A percentile compares a stretch with the other conserved stretches of the same genome.
Conservation (phyloP, 1,139 yeast species). For the Scheffersomyces lignicola region DNA sequence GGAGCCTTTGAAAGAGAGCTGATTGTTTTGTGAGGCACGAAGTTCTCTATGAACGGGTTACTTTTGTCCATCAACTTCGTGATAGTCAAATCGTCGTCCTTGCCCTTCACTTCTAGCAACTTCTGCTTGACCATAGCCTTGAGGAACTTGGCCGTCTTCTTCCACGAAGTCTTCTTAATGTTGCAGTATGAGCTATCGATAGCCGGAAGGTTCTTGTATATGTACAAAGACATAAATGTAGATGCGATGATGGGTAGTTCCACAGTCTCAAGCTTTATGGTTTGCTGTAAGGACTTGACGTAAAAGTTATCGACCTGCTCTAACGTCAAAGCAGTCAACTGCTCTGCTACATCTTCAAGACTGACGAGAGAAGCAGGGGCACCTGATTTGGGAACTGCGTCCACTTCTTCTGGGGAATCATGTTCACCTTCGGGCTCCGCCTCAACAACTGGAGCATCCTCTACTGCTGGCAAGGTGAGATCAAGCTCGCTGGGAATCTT, state of each 20-base stretch:
- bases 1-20: constrained; percentile 11
- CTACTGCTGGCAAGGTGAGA: constrained; percentile 20
- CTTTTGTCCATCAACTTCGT: constrained; percentile 49
- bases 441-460: constrained; percentile 12
- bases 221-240: constrained; percentile 66
- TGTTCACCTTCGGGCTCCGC: constrained; percentile 12
- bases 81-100: constrained; percentile 69
- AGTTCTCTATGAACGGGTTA: constrained; percentile 52
- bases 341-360: constrained; percentile 11
- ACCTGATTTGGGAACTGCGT: no score
- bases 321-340: constrained; percentile 32
- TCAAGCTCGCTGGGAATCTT: constrained; percentile 39
- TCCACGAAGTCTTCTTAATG: constrained; percentile 86
- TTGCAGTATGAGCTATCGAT: constrained; percentile 53
- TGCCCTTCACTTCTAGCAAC: constrained; percentile 67
- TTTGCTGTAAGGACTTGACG: constrained; percentile 64
- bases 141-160: constrained; percentile 79
- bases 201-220: constrained; percentile 70
- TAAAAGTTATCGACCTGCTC: constrained; percentile 83
- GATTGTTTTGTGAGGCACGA: constrained; percentile 57
- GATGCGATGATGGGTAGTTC: constrained; percentile 69
- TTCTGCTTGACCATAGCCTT: constrained; percentile 81
- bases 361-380: neutral
- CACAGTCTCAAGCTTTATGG: constrained; percentile 59
- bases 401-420: constrained; percentile 11